phyloP scores from a whole-genome alignment of 2,329 filamentous ascomycete genomes.

The Anisogramma anomala region DNA sequence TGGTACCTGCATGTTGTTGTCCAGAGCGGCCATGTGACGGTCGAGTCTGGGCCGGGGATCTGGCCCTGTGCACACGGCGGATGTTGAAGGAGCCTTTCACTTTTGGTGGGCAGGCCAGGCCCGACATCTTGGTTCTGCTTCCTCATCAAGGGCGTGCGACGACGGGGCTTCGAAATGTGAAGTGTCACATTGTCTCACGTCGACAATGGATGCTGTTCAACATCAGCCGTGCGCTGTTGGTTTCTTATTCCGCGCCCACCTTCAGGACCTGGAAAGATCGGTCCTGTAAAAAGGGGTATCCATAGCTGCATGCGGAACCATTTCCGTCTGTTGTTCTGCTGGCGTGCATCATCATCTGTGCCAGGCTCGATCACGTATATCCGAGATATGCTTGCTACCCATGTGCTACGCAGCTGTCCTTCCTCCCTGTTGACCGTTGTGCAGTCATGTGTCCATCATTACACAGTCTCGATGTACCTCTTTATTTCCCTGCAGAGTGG shows the following conservation, averaged over 20 bases:
- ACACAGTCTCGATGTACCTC: constrained; percentile 70
- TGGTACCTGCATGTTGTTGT: not conserved
- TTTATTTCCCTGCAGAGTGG: constrained; percentile 52
- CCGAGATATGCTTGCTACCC: not conserved
- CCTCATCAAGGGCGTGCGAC: not conserved
- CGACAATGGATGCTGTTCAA: constrained; percentile 1
- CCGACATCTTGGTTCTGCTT: not conserved
- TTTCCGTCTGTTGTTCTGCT: not conserved
- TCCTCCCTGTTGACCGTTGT: not conserved
- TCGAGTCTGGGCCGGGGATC: not conserved
- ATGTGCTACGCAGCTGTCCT: not conserved
- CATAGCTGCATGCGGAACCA: constrained; percentile 5
- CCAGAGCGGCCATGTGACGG: not conserved
- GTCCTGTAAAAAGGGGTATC: constrained; percentile 10
- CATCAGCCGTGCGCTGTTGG: constrained; percentile 1
- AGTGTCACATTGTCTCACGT: constrained; percentile 1
- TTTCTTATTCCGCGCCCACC: not conserved
- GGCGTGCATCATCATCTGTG: not conserved
- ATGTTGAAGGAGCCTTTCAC: too few species aligned
- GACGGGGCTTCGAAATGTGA: not conserved
- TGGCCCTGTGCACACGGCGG: too few species aligned
- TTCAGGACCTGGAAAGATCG: not conserved
- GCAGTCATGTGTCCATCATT: constrained; percentile 7
- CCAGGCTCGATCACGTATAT: not conserved
- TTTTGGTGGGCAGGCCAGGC: not conserved